A percentile compares a stretch with the other conserved stretches of the same genome.
Conservation (phyloP, 805 yeast species). For the Ogataea siamensis region DNA sequence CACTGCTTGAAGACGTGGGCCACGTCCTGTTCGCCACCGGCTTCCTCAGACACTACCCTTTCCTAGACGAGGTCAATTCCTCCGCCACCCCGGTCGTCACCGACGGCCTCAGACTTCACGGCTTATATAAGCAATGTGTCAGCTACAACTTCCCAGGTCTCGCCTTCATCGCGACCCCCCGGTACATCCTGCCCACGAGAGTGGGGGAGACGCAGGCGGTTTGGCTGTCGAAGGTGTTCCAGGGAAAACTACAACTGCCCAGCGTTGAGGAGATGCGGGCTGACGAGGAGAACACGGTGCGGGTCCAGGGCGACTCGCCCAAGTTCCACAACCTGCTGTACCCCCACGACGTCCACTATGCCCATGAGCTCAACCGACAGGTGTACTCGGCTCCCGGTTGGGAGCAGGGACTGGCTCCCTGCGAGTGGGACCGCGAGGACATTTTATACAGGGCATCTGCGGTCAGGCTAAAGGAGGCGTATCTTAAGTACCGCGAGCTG, state of each 20-base stretch:
- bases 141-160: slow-evolving; percentile 61
- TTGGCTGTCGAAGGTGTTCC: slow-evolving; percentile 60
- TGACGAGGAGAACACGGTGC: slow-evolving; percentile 40
- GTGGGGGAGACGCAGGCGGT: slow-evolving; percentile 64
- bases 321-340: slow-evolving; percentile 49
- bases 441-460: slow-evolving; percentile 42
- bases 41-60: slow-evolving; percentile 61
- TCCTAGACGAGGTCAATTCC: slow-evolving; percentile 37
- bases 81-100: slow-evolving; percentile 39
- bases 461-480: slow-evolving; percentile 46
- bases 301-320: slow-evolving; percentile 43
- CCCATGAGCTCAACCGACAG: slow-evolving; percentile 40
- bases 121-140: slow-evolving; percentile 60
- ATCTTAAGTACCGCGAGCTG: slow-evolving; percentile 38
- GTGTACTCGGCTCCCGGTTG: slow-evolving; percentile 23
- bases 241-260: slow-evolving; percentile 55
- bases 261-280: slow-evolving; percentile 42
- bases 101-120: slow-evolving; percentile 47
- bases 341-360: slow-evolving; percentile 59
- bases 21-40: slow-evolving; percentile 69
- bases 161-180: slow-evolving; percentile 61
- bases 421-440: slow-evolving; percentile 50
- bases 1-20: slow-evolving; percentile 46
- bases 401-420: slow-evolving; percentile 48
- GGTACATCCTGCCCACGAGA: slow-evolving; percentile 61